Evolutionary conservation across 2,329 filamentous ascomycete genomes (phyloP), one percentile per base, ranked within the genome.

Genomic region (Nothopassalora personata): DNA sequence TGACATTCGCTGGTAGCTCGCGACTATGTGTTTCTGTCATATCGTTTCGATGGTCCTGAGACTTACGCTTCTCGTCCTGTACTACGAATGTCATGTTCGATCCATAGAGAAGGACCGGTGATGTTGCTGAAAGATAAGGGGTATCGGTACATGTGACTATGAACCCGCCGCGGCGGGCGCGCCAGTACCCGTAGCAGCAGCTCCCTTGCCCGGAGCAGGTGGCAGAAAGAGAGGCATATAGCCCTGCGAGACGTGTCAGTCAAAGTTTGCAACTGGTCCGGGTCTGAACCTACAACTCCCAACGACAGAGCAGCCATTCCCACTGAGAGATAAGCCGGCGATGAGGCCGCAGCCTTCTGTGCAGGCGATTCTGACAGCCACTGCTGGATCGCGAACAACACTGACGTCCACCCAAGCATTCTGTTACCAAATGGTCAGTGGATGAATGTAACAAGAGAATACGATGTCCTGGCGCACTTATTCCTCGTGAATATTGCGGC

Each of bases 401-500:
- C 85, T 45, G 89, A 83, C 10, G 85, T 85, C 88, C 84, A 87
- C 74, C 84, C 84, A 65, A 87, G 81, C 79, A 86, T 81, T 68
- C 83, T 87, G 69, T 34, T 30, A 18, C 1, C 27, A 34, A 5
- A 30, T 51, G 8, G 34, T 47, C 30, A 53, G 13, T 18, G 28
- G 56, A n/a, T 59, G 33, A 9, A 28, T 28, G 36, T 34, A 8
- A 28, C 45, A 53, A 28, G n/a, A 23, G n/a, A 43, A 19, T 46
- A 27, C 49, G 5, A 61, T 10, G 30, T 33, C 53, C 23, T 5
- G 47, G 43, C 79, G 76, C 77, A 94, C 82, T 90, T 89, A 78
- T 96, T 96, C 67, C 91, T 84, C 68, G 89, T 94, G 73, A 96
- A 94, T 82, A 96, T 95, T 64, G 92, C 92, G 59, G 90, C 91